Percentiles rank a stretch among this genome's conserved stretches.
Conservation (phyloP, 2,329 filamentous ascomycete genomes). For the Aureobasidium sp. region DNA sequence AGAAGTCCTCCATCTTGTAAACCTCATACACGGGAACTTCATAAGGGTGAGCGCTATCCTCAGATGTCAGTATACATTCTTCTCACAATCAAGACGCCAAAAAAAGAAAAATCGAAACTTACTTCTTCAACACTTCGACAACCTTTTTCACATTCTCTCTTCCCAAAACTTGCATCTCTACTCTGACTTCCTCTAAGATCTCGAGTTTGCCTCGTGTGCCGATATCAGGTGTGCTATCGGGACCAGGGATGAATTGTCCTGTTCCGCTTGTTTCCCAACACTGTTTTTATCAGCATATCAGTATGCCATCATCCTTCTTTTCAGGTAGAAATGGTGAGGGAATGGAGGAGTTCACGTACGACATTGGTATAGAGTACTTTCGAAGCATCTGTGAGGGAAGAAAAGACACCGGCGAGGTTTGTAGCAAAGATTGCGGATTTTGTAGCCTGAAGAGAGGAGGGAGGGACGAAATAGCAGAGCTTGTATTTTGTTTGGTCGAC, state of each 20-base stretch:
- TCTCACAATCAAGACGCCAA: background rate
- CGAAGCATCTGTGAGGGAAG: background rate
- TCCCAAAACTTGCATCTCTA: slow-evolving; percentile 58
- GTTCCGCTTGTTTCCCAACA: slow-evolving; percentile 44
- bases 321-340: too few species aligned
- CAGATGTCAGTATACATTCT: background rate
- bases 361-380: background rate
- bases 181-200: slow-evolving; percentile 52
- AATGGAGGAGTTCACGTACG: background rate
- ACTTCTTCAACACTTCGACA: slow-evolving; percentile 60
- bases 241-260: slow-evolving; percentile 60
- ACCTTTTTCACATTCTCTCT: slow-evolving; percentile 50
- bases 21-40: slow-evolving; percentile 42
- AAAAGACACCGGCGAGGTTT: slow-evolving; percentile 36
- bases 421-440: slow-evolving; percentile 41
- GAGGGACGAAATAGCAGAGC: slow-evolving; percentile 41
- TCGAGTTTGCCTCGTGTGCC: slow-evolving; percentile 53
- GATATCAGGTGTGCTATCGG: slow-evolving; percentile 56
- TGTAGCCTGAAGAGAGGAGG: slow-evolving; percentile 30
- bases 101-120: slow-evolving; percentile 26
- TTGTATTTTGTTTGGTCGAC: slow-evolving; percentile 30
- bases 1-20: slow-evolving; percentile 40
- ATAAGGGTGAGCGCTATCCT: slow-evolving; percentile 38
- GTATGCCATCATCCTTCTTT: too few species aligned
- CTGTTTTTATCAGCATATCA: background rate